Base-by-base conservation (phyloP, 169 alveolate genomes). In the Neospora caninum region DNA sequence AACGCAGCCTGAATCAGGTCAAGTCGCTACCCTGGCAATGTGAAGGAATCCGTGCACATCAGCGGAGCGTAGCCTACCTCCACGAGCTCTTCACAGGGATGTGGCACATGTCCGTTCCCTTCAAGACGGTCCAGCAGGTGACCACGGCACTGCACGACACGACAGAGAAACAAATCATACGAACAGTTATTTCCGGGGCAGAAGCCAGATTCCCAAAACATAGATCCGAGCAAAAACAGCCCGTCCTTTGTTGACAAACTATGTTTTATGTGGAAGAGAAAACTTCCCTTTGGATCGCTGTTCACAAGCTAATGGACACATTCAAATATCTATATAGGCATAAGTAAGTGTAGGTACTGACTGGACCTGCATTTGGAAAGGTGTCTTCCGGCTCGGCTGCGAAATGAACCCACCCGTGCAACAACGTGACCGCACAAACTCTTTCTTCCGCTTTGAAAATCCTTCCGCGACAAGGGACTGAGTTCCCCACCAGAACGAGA, bases 91-190 rank as follows among this genome's bases (percentile, higher is more conserved):
- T 93, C 73, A 98, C 98, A 67, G 99, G 99, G 49, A 99, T 96
- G 93, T 97, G 98, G 84, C 97, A 97, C 94, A 97, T 97, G 91
- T 97, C 98, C 88, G 98, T 88, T 91, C 97, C 98, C 91, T 98
- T 98, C 70, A 98, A 95, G 39, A 98, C 98, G 49, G 97, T 95
- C 97, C 98, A 97, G 83, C 98, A 97, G 39, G 99, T 99, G 92
- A 70, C 91, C 27, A 91, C 94, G 27, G 94, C 94, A n/a, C 94
- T 91, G 91, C 42, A 41, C 25, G 31, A 43, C 67, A 82, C 36
- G 13, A 7, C 43, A 42, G 54, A 9, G 67, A 42, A 9, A 41
- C 7, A 16, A 10, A 10, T 39, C 39, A 41, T 67, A 36, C 22
- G 39, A 4, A 36, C 43, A n/a, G 42, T 27, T 13, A n/a, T 36